Conservation (phyloP, 2,329 filamentous ascomycete genomes). For the Penicillium sp. region DNA sequence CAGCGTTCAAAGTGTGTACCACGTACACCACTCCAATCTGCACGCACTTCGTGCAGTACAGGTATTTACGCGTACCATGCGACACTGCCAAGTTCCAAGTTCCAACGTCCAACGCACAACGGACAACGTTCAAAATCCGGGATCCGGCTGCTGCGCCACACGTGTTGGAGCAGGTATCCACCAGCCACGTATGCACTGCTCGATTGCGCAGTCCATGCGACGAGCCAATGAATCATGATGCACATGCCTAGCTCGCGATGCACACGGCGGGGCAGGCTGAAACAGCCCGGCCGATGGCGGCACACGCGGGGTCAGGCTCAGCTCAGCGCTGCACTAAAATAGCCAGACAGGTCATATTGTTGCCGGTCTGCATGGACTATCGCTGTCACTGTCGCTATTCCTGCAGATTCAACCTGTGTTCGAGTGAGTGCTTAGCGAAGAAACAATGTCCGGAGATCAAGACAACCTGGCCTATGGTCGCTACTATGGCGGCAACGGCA, state of each 20-base stretch:
- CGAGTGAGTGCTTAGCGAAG: neutral
- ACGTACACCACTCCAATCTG: no score
- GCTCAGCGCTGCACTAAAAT: neutral
- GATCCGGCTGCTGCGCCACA: neutral
- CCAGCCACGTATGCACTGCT: neutral
- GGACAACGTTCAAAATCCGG: no score
- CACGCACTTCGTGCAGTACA: neutral
- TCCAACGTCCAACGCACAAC: no score
- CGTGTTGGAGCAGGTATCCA: neutral
- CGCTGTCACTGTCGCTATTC: neutral
- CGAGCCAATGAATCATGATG: neutral
- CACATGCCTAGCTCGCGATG: neutral
- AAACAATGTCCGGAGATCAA: constrained; percentile 40
- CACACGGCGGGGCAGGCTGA: neutral
- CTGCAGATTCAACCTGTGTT: neutral
- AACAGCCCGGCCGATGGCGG: neutral
- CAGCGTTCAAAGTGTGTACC: no score
- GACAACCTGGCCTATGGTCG: constrained; percentile 56
- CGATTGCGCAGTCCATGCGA: neutral
- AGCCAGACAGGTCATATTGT: neutral
- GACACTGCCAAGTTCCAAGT: no score
- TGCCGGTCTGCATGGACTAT: neutral
- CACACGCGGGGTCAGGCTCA: neutral
- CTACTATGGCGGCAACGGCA: constrained; percentile 29
- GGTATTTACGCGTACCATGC: neutral